Evolutionary conservation across 2,329 filamentous ascomycete species (phyloP).

Genomic region (Aureobasidium vineae): DNA sequence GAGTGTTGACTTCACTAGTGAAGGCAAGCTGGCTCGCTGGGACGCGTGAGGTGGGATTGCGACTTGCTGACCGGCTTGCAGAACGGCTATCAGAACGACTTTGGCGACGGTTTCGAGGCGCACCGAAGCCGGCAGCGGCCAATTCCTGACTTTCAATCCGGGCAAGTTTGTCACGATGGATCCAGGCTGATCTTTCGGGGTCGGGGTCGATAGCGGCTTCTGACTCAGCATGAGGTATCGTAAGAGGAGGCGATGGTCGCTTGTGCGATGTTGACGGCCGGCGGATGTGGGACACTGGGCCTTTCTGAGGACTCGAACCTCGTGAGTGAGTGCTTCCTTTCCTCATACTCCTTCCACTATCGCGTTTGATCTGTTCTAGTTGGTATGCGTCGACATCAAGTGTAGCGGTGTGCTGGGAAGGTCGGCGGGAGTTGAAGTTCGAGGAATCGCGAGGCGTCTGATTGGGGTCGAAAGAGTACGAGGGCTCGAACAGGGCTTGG

Average conservation of each 20-base stretch:
- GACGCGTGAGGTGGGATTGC: slow-evolving; percentile 30
- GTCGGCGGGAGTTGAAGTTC: background rate
- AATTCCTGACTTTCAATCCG: slow-evolving; percentile 78
- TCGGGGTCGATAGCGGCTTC: background rate
- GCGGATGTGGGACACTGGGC: background rate
- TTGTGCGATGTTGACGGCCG: slow-evolving; percentile 16
- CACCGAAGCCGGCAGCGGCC: slow-evolving; percentile 71
- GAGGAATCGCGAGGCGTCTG: background rate
- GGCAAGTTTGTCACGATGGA: slow-evolving; percentile 79
- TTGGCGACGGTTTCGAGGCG: slow-evolving; percentile 51
- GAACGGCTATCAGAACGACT: slow-evolving; percentile 36
- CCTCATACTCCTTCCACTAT: slow-evolving; percentile 18
- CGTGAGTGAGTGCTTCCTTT: slow-evolving; percentile 11
- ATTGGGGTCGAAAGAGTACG: slow-evolving; percentile 15
- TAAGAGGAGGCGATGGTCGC: slow-evolving; percentile 3
- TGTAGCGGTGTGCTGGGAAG: slow-evolving; percentile 15
- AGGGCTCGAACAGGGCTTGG: background rate
- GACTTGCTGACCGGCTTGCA: slow-evolving; percentile 34
- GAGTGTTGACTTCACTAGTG: background rate
- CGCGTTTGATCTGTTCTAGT: slow-evolving; percentile 17
- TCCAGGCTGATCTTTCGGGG: slow-evolving; percentile 70
- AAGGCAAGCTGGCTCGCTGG: slow-evolving; percentile 8
- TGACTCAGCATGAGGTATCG: background rate
- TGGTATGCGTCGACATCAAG: slow-evolving; percentile 21
- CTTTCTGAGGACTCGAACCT: slow-evolving; percentile 11